phyloP scores from a whole-genome alignment of 2,329 filamentous ascomycete genomes.

The Aureobasidium mangrovei region DNA sequence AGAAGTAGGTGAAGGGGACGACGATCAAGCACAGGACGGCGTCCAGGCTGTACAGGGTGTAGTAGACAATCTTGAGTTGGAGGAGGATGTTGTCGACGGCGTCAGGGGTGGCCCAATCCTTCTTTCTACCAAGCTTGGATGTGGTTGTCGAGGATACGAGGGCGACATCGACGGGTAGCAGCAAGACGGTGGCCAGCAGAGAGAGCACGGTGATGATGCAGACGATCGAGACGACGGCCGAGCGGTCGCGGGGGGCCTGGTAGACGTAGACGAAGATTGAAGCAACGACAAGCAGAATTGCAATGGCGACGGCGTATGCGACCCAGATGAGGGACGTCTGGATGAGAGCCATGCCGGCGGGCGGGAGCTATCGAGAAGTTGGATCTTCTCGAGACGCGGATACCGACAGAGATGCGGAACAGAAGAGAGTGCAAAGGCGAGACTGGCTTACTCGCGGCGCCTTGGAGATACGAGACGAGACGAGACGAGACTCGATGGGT shows the following conservation, averaged over 20 bases:
- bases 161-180: constrained; percentile 91
- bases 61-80: constrained; percentile 83
- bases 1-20: constrained; percentile 95
- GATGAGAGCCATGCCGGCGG: constrained; percentile 53
- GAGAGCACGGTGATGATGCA: constrained; percentile 80
- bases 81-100: constrained; percentile 68
- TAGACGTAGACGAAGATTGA: constrained; percentile 84
- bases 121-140: constrained; percentile 68
- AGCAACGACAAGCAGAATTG: constrained; percentile 65
- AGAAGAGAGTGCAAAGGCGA: no score
- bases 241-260: constrained; percentile 81
- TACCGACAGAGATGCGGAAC: neutral
- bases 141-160: constrained; percentile 83
- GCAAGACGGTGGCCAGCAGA: constrained; percentile 81
- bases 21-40: constrained; percentile 80
- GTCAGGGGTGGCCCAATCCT: constrained; percentile 86
- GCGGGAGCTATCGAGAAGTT: neutral
- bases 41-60: constrained; percentile 84
- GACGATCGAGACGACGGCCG: constrained; percentile 69
- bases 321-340: constrained; percentile 93
- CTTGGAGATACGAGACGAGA: neutral
- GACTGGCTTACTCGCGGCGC: neutral
- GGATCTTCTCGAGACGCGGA: neutral
- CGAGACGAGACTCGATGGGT: neutral
- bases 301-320: constrained; percentile 76